Percentiles rank a stretch among this genome's conserved stretches.
Conservation (phyloP, 1,284 basidiomycete genomes). For the Naganishia sp. region DNA sequence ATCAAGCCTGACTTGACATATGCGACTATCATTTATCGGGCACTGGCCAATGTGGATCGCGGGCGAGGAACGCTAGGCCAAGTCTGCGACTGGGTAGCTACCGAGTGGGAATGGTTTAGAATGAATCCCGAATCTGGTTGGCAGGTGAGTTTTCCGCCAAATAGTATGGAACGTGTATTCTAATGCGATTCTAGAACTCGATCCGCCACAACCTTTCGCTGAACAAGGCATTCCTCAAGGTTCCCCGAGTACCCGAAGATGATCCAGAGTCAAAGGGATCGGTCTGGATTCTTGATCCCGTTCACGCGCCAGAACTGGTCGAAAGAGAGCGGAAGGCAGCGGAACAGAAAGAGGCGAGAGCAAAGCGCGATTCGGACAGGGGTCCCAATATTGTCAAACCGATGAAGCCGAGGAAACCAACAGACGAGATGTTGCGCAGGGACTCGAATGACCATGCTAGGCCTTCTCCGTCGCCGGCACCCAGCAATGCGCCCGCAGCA, state of each 20-base stretch:
- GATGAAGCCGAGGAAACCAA: slow-evolving; percentile 21
- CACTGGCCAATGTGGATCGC: slow-evolving; percentile 52
- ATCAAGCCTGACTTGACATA: slow-evolving; percentile 53
- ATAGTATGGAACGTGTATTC: not conserved
- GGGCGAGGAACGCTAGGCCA: slow-evolving; percentile 88
- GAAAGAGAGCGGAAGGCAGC: slow-evolving; percentile 52
- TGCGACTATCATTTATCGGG: slow-evolving; percentile 52
- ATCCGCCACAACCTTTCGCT: slow-evolving; percentile 89
- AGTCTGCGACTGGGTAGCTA: slow-evolving; percentile 87
- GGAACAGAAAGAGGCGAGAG: slow-evolving; percentile 51
- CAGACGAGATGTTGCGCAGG: not conserved
- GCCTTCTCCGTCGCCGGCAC: slow-evolving; percentile 9
- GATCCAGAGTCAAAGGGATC: slow-evolving; percentile 80
- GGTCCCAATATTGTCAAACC: slow-evolving; percentile 28
- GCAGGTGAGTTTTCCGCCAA: slow-evolving; percentile 64
- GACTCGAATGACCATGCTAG: slow-evolving; percentile 12
- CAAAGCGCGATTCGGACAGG: slow-evolving; percentile 44
- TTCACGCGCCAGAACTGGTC: slow-evolving; percentile 54
- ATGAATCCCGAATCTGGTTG: slow-evolving; percentile 76
- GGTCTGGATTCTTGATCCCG: slow-evolving; percentile 82
- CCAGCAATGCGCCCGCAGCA: not conserved
- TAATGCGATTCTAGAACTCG: slow-evolving; percentile 64
- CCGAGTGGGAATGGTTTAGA: slow-evolving; percentile 84
- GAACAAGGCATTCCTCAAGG: slow-evolving; percentile 81
- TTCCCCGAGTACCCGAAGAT: slow-evolving; percentile 74